Evolutionary conservation across 202 grass and related monocot species (phyloP).

Genomic region (Dendrocalamus latiflorus): DNA sequence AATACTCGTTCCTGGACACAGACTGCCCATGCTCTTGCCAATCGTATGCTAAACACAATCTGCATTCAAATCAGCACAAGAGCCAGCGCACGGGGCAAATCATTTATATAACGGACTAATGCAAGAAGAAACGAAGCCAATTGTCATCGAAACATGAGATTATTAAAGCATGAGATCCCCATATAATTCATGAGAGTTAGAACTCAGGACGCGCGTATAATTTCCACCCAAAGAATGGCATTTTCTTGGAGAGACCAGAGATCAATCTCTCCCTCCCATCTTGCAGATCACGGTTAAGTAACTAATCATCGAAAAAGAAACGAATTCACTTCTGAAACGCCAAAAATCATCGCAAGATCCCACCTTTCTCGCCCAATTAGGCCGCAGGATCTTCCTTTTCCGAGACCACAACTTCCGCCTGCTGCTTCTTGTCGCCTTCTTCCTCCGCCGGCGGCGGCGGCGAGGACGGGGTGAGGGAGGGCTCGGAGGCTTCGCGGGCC

Average conservation of each 20-base stretch:
- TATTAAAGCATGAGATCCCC: constrained; percentile 14
- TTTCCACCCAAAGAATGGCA: constrained; percentile 30
- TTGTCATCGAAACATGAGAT: not conserved
- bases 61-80: not conserved
- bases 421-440: not conserved
- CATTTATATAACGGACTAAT: not conserved
- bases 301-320: not conserved
- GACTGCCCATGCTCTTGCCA: not conserved
- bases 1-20: not conserved
- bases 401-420: not conserved
- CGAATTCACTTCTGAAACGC: not conserved
- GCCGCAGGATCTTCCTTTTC: constrained; percentile 9
- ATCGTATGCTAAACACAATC: not conserved
- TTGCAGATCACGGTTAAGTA: not conserved
- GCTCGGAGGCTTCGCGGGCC: not conserved
- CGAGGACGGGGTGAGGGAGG: not conserved
- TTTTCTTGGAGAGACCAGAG: not conserved
- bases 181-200: constrained; percentile 3
- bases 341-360: constrained; percentile 28
- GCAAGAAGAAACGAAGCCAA: not conserved
- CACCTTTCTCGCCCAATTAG: not conserved
- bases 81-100: not conserved
- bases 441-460: not conserved
- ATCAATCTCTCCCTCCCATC: not conserved
- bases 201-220: constrained; percentile 2